Evolutionary conservation across 2,329 filamentous ascomycete species (phyloP), one percentile per base, ranked within the genome.

Genomic region (Didymella arachidicola): DNA sequence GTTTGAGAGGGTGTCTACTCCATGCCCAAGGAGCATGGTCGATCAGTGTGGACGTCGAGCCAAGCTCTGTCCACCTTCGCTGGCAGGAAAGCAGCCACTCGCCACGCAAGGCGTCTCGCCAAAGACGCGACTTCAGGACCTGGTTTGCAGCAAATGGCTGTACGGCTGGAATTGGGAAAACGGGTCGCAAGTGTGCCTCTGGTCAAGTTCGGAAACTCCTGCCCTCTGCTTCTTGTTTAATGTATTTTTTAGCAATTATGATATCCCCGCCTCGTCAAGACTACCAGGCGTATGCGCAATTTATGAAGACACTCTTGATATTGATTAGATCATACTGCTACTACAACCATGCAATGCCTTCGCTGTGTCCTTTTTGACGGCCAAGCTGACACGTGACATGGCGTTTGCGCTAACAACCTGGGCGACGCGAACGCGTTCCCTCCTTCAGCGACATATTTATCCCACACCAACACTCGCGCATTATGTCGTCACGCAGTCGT

Each of bases 401-500:
- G 63, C 53, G 63, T 39, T 49, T 45, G 54, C 54, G 57, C 57
- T 56, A 59, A 43, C 8, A 48, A 16, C 11, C 27, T 11, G 11
- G 27, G 27, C 22, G 7, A 43, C 41, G 41, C 41, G 41, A 29
- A 49, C 52, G 57, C 51, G 30, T 44, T 44, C 30, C 27, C 44
- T 36, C 43, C 36, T 46, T 41, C 32, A 19, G 11, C 32, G 27
- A 27, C 53, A 46, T 16, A 39, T 34, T 22, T 22, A n/a, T n/a
- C 25, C 42, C 46, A 27, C 29, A 29, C 7, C 26, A 29, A 26
- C 11, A 18, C 16, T 2, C 12, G 45, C 27, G 5, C n/a, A 39
- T 42, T 0, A 74, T 75, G 72, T 60, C 68, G 7, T 65, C 65
- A n/a, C 66, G 67, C 11, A 61, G 58, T 49, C 63, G 66, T 7